phyloP scores from a whole-genome alignment of 305 asterid species.

The Ilex paraguariensis region DNA sequence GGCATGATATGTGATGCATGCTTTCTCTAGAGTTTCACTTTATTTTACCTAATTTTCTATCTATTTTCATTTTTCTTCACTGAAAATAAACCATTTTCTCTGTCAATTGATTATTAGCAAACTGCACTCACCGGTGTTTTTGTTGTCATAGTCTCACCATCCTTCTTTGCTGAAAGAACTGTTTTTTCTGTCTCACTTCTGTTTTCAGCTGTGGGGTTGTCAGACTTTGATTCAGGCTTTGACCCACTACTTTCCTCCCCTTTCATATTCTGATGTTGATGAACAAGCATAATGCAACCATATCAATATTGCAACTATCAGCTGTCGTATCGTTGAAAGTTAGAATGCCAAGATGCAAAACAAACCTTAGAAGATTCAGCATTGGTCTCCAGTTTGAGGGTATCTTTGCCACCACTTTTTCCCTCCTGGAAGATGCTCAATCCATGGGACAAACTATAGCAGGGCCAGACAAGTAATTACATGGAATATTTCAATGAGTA shows the following conservation, averaged over 20 bases:
- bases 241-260: conserved; percentile 35
- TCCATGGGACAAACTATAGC: conserved; percentile 84
- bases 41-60: no score
- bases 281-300: conserved; percentile 1
- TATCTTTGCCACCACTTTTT: conserved; percentile 52
- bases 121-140: conserved; percentile 54
- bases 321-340: not conserved
- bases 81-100: not conserved
- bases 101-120: not conserved
- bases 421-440: conserved; percentile 81
- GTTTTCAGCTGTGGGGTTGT: conserved; percentile 36
- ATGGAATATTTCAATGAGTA: no score
- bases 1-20: no score
- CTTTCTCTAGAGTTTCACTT: no score
- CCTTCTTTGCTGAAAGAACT: conserved; percentile 41
- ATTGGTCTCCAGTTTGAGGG: conserved; percentile 69
- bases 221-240: conserved; percentile 53
- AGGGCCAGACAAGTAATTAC: conserved; percentile 3
- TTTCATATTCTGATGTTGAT: conserved; percentile 33
- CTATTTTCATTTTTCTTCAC: no score
- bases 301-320: conserved; percentile 6
- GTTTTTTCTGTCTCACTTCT: conserved; percentile 63
- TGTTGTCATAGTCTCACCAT: conserved; percentile 41
- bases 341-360: conserved; percentile 12
- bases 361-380: conserved; percentile 71